Conservation (phyloP, 2,329 filamentous ascomycete genomes). For the Paraconiothyrium brasiliense region DNA sequence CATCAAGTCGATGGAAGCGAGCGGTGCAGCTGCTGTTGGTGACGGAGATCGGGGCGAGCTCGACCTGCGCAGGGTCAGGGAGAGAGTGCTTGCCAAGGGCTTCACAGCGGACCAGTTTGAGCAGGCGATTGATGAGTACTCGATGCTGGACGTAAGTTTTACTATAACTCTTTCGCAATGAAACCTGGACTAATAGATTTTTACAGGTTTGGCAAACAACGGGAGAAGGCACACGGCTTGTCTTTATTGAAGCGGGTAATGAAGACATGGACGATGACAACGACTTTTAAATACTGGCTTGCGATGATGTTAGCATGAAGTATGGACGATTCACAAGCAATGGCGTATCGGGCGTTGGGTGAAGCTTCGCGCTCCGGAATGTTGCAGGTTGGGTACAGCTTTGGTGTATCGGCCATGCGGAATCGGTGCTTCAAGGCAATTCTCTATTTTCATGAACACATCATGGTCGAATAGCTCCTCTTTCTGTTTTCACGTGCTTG, state of each 20-base stretch:
- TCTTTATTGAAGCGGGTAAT: constrained; percentile 64
- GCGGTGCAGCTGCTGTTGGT: constrained; percentile 80
- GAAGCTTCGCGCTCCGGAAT: constrained; percentile 16
- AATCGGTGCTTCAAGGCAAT: not conserved
- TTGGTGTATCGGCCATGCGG: not conserved
- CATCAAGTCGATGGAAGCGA: constrained; percentile 86
- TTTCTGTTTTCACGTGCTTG: not conserved
- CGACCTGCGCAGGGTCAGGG: constrained; percentile 86
- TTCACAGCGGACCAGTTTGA: constrained; percentile 96
- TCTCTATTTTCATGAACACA: not conserved
- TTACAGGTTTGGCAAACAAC: constrained; percentile 64
- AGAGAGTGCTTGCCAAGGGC: constrained; percentile 92
- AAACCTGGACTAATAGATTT: constrained; percentile 40
- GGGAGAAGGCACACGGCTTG: constrained; percentile 62
- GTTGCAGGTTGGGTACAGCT: not conserved
- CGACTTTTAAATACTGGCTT: constrained; percentile 36
- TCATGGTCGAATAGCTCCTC: too few species aligned
- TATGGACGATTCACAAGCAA: constrained; percentile 29
- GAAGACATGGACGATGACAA: constrained; percentile 53
- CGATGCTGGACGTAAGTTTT: constrained; percentile 80
- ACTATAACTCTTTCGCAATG: not conserved
- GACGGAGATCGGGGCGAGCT: constrained; percentile 78
- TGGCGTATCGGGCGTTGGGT: constrained; percentile 39
- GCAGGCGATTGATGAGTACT: constrained; percentile 87
- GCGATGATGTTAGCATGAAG: constrained; percentile 22